Conservation (phyloP, 2,329 filamentous ascomycete genomes). For the Colletotrichum magnum region DNA sequence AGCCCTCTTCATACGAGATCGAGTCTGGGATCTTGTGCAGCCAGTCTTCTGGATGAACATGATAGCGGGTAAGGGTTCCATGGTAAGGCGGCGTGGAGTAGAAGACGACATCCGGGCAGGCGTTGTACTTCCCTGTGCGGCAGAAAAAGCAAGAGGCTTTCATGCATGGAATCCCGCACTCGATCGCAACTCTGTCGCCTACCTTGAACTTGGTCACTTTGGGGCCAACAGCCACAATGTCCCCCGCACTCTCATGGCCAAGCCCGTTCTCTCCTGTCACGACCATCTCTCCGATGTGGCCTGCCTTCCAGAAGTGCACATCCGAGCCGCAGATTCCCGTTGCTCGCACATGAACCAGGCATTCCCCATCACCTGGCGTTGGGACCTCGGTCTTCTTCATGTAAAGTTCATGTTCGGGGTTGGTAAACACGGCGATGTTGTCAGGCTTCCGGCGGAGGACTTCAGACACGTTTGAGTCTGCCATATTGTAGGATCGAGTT, state of each 20-base stretch:
- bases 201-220: conserved; percentile 26
- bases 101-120: conserved; percentile 56
- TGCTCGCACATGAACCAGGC: conserved; percentile 75
- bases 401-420: conserved; percentile 77
- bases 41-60: conserved; percentile 53
- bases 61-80: conserved; percentile 55
- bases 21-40: conserved; percentile 53
- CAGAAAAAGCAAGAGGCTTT: conserved; percentile 50
- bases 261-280: conserved; percentile 44
- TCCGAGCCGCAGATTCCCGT: conserved; percentile 76
- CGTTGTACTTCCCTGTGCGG: conserved; percentile 55
- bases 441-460: conserved; percentile 38
- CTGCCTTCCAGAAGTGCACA: conserved; percentile 56
- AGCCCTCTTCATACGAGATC: conserved; percentile 57
- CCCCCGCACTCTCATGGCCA: conserved; percentile 35
- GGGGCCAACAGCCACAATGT: conserved; percentile 18
- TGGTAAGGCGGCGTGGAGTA: conserved; percentile 56
- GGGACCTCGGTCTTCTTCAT: conserved; percentile 68
- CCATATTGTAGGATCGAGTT: not conserved
- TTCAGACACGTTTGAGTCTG: conserved; percentile 10
- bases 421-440: conserved; percentile 80
- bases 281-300: conserved; percentile 50
- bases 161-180: conserved; percentile 52
- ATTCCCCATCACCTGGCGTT: conserved; percentile 18
- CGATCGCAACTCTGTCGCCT: conserved; percentile 16